Base-by-base conservation (phyloP, 768 basidiomycete genomes). In the Russula olivacea region DNA sequence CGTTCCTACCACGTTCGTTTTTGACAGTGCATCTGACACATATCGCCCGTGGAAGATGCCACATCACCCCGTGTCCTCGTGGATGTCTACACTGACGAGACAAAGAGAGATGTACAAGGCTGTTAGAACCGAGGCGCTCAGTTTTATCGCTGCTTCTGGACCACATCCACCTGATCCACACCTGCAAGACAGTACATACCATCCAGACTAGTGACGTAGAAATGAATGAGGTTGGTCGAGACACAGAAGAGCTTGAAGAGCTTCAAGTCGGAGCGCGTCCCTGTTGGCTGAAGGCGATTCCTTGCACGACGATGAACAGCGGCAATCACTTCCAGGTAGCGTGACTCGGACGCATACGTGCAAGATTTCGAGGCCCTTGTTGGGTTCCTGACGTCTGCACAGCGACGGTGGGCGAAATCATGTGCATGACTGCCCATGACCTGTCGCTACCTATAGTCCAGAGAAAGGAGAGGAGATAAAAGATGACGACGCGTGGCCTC, bases 291-390 rank as follows among this genome's bases (percentile, higher is more conserved):
- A 60, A 21, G 54, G 7, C 10, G 58, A 55, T 40, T 6, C 41
- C 41, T 25, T 51, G 48, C 53, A 48, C 8, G 47, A 66, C 25
- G 47, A 63, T 7, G 61, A 64, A n/a, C 61, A 57, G 15, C 48
- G 41, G 32, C 25, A 53, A 6, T 32, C 49, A 17, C 15, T 32
- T 15, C 60, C 30, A 52, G 25, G 52, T 48, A 21, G 32, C 9
- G 28, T 45, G 15, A 51, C 48, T 30, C 4, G 10, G 59, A 36
- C 19, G 48, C 54, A 38, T 51, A 64, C 19, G 23, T 49, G n/a
- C 72, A 77, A 54, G 83, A 86, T 69, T 73, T 87, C n/a, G 74
- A 81, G 19, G 69, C 74, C 3, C 76, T 89, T 41, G 77, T 80
- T 8, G 71, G 72, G 11, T 88, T 86, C 67, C 84, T 88, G 67